Conservation (phyloP, 2,329 filamentous ascomycete genomes). For the Xylaria polymorpha region DNA sequence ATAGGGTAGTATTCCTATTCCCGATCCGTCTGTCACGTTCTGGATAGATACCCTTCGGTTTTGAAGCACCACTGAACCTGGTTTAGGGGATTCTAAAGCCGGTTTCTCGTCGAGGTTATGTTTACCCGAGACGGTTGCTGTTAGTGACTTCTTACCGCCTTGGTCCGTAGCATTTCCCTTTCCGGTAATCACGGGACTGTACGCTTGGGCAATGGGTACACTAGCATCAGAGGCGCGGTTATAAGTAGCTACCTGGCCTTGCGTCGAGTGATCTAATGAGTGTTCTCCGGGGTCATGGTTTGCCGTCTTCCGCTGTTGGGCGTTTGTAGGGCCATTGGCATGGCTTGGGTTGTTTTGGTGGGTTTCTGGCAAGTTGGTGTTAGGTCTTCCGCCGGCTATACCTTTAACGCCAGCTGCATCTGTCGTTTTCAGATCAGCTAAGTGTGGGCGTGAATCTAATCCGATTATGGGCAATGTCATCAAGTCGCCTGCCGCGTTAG, state of each 20-base stretch:
- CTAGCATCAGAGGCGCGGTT: background rate
- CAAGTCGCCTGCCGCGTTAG: background rate
- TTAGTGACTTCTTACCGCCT: background rate
- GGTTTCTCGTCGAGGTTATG: background rate
- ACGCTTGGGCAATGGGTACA: background rate
- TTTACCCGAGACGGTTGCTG: background rate
- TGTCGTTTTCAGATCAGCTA: background rate
- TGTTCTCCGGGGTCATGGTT: background rate
- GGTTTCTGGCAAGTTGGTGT: background rate
- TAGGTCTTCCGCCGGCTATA: background rate
- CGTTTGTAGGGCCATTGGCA: background rate
- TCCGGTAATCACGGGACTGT: background rate
- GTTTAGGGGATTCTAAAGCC: background rate
- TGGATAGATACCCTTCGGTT: background rate
- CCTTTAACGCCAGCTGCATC: background rate
- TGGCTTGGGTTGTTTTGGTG: background rate
- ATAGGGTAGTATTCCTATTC: constrained; percentile 12
- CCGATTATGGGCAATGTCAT: background rate
- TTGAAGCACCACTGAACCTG: background rate
- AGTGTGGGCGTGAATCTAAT: background rate
- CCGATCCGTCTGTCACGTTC: background rate
- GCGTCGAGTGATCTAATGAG: background rate
- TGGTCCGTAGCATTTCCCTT: background rate
- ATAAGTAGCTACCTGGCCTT: background rate
- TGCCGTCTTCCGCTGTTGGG: background rate